These are phyloP conservation scores for Turnera subulata DNA, from an alignment of 345 rosid genomes.

Conservation along the genomic window DNA sequence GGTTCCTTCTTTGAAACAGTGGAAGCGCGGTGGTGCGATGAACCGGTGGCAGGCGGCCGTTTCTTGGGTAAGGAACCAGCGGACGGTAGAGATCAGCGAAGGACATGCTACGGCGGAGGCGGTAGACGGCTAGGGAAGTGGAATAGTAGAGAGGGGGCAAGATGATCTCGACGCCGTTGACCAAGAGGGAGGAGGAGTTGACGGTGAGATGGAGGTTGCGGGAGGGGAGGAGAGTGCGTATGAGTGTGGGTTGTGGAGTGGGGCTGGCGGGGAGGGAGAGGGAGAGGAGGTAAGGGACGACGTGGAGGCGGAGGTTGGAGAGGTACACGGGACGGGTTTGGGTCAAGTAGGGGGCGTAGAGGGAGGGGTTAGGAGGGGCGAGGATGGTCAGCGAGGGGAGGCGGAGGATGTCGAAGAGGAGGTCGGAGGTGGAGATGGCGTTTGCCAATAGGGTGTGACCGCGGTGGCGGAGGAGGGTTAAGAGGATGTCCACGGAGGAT, in stretches of 20 bases:
- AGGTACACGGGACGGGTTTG: neutral
- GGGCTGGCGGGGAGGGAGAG: neutral
- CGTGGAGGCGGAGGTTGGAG: neutral
- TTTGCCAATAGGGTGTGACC: neutral
- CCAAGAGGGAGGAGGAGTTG: too few species aligned
- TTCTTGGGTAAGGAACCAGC: too few species aligned
- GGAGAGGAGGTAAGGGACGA: neutral
- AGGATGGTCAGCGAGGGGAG: neutral
- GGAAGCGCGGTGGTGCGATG: too few species aligned
- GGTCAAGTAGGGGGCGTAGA: neutral
- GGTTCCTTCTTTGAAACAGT: too few species aligned
- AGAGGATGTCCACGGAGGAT: neutral
- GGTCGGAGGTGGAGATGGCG: constrained; percentile 1
- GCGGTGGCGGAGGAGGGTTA: neutral
- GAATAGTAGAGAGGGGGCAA: too few species aligned
- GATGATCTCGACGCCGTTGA: too few species aligned
- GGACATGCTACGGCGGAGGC: too few species aligned
- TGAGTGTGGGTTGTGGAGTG: neutral
- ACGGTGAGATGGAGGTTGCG: neutral
- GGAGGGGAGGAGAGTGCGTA: neutral
- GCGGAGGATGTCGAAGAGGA: neutral
- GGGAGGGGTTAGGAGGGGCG: neutral
- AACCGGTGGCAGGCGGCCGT: too few species aligned
- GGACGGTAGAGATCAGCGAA: too few species aligned
- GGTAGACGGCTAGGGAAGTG: too few species aligned